Percentiles rank a stretch among this genome's conserved stretches.
These are phyloP conservation scores for Thermothielavioides terrestris DNA, from an alignment of 495 filamentous ascomycete genomes.

Conservation along the genomic window DNA sequence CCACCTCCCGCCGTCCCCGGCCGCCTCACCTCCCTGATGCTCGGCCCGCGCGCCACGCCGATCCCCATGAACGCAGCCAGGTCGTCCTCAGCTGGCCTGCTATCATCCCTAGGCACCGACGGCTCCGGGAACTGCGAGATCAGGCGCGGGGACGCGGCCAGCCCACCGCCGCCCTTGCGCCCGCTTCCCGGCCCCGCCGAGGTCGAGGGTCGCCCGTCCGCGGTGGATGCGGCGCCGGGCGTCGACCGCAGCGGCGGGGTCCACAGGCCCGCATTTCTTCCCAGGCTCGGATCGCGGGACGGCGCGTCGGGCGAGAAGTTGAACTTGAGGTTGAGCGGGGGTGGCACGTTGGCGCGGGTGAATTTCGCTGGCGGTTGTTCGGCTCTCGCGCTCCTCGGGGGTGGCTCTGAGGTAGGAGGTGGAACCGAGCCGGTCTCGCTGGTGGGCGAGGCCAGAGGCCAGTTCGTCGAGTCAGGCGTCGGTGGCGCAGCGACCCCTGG, in stretches of 20 bases:
- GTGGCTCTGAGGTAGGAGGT: background rate
- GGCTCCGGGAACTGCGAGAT: constrained; percentile 9
- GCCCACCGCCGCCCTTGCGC: background rate
- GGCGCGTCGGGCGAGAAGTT: constrained; percentile 23
- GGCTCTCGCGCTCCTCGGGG: background rate
- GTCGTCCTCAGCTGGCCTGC: too few relatives aligned
- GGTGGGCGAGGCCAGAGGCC: constrained; percentile 16
- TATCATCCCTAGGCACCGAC: background rate
- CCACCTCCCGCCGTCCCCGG: constrained; percentile 1
- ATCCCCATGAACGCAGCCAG: constrained; percentile 17
- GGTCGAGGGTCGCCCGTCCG: constrained; percentile 8
- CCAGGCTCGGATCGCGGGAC: constrained; percentile 16
- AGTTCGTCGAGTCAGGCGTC: constrained; percentile 22
- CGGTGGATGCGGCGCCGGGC: background rate
- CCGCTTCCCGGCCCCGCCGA: background rate
- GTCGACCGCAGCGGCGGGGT: constrained; percentile 16
- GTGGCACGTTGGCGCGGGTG: constrained; percentile 16
- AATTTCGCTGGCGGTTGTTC: constrained; percentile 1
- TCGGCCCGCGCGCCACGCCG: constrained; percentile 25
- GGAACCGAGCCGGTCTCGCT: background rate
- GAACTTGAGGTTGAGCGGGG: constrained; percentile 19
- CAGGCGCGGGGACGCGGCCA: constrained; percentile 9
- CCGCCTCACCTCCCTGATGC: constrained; percentile 15
- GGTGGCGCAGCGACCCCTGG: constrained; percentile 8
- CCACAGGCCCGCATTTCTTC: constrained; percentile 5